Evolutionary conservation across 257 asterid genomes (phyloP), one percentile per base, ranked within the genome.

Genomic region (Osmanthus fragrans): DNA sequence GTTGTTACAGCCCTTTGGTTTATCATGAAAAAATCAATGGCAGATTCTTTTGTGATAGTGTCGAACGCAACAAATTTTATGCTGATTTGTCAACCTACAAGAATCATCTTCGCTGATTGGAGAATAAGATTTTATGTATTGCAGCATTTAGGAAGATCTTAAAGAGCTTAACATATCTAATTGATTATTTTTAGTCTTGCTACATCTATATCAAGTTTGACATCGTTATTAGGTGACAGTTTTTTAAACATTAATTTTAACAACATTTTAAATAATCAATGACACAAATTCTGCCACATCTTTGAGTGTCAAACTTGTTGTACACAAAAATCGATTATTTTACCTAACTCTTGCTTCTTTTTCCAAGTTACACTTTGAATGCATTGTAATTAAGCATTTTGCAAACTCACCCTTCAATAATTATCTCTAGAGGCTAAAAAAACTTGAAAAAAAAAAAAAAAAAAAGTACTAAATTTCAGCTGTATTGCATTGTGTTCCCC

Each of bases 401-500:
- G 33, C 58, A 54, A 32, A 36, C 8, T n/a, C 33, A 42, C 11
- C 49, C 49, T 42, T 42, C 7, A 2, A 42, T 12, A 42, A 42
- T 11, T 12, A 42, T 42, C 49, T 42, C 16, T 2, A 42, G 49
- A 39, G 42, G 12, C 42, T 39, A 39, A 7, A 7, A 32, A 30
- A 30, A 2, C 3, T 30, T 29, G 1, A 29, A 29, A 29, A 29
- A 25, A 25, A 25, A 25, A 25, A 32, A 32, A 3, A 32, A 32
- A 32, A 40, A 71, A 64, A 72, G 58, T 23, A 23, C 23, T 66
- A 7, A 60, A 72, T 23, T 63, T 27, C 36, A 72, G 66, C 30
- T 68, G 56, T 73, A 76, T 79, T 76, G 82, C 72, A 79, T 58
- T 79, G 40, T 71, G 75, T 75, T 29, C 56, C 76, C 78, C 85